A percentile compares a stretch with the other conserved stretches of the same genome.
Conservation (phyloP, 2,329 filamentous ascomycete genomes). For the Aspergillus tubingensis region DNA sequence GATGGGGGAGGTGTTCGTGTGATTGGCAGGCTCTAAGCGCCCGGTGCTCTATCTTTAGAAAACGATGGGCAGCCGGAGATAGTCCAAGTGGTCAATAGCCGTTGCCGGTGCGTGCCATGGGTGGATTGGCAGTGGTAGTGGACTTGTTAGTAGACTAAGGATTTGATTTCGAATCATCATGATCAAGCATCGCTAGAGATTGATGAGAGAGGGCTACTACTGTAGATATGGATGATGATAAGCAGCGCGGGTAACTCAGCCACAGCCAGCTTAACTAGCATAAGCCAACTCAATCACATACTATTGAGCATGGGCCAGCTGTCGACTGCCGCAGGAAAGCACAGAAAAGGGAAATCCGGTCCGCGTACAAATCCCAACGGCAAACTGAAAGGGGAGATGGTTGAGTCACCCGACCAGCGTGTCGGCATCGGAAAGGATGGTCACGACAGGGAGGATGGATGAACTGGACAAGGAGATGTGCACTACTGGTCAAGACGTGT, state of each 20-base stretch:
- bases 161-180: not conserved
- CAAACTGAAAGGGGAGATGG: not conserved
- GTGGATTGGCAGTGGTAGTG: not conserved
- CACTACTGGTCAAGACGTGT: not conserved
- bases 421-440: not conserved
- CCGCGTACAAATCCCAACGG: not conserved
- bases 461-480: not conserved
- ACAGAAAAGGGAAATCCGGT: conserved; percentile 18
- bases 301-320: not conserved
- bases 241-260: not conserved
- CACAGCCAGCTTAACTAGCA: no score
- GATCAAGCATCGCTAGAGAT: not conserved
- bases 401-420: conserved; percentile 19
- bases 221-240: not conserved
- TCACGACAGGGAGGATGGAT: not conserved
- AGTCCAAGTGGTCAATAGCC: conserved; percentile 3
- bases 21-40: conserved; percentile 32
- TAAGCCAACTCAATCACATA: no score
- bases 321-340: conserved; percentile 3
- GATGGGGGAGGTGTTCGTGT: conserved; percentile 20
- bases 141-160: not conserved
- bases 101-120: not conserved
- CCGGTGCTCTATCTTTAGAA: conserved; percentile 35
- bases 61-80: not conserved
- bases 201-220: no score